Percentiles rank a stretch among this genome's conserved stretches.
phyloP scores from a whole-genome alignment of 1,284 basidiomycete genomes.

The Pseudozyma sp. region DNA sequence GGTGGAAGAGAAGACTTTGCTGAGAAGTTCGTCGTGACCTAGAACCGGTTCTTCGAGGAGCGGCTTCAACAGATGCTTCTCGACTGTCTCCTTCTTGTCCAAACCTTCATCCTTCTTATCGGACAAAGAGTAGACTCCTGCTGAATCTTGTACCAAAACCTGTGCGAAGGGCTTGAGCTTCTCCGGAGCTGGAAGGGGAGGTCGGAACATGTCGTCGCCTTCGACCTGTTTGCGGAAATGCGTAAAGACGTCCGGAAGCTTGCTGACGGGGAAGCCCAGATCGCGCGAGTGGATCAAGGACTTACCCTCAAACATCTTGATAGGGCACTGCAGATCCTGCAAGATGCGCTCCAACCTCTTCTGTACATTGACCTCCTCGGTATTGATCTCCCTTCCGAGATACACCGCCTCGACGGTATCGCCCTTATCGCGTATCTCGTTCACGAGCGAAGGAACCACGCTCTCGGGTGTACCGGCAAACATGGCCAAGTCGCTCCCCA shows the following conservation, averaged over 20 bases:
- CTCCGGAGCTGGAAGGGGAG: constrained; percentile 39
- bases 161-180: constrained; percentile 53
- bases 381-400: constrained; percentile 70
- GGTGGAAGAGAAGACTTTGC: constrained; percentile 8
- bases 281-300: constrained; percentile 37
- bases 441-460: constrained; percentile 67
- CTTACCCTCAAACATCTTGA: constrained; percentile 43
- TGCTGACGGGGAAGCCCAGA: constrained; percentile 50
- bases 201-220: constrained; percentile 43
- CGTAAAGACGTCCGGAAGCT: constrained; percentile 63
- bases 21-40: constrained; percentile 29
- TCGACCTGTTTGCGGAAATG: constrained; percentile 63
- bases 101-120: constrained; percentile 7
- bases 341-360: constrained; percentile 24
- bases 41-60: constrained; percentile 46
- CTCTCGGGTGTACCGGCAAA: constrained; percentile 57
- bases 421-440: constrained; percentile 67
- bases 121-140: constrained; percentile 37
- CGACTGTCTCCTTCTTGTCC: constrained; percentile 27
- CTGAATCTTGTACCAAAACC: constrained; percentile 17
- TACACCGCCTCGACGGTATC: constrained; percentile 71
- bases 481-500: constrained; percentile 54
- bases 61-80: constrained; percentile 45
- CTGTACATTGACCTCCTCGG: constrained; percentile 57
- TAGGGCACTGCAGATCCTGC: constrained; percentile 10